A percentile compares a stretch with the other conserved stretches of the same genome.
Evolutionary conservation across 2,329 filamentous ascomycete genomes (phyloP).

Genomic region (Ambrosiella cleistominuta): DNA sequence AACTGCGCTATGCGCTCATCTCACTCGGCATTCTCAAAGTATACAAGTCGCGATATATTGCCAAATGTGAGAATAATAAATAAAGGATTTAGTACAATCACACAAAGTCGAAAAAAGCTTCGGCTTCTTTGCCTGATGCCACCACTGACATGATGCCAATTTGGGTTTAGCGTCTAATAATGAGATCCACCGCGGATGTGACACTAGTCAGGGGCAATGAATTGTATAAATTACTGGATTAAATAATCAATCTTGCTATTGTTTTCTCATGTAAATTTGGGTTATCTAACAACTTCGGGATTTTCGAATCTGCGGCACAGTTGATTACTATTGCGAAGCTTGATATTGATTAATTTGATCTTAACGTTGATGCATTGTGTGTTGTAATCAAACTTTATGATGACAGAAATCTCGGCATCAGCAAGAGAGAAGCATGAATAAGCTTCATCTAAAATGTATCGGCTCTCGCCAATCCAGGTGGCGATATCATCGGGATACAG

Average conservation of each 20-base stretch:
- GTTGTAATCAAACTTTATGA: too few relatives aligned
- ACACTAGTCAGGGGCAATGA: conserved; percentile 1
- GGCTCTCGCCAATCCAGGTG: background rate
- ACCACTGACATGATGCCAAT: background rate
- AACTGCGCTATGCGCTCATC: background rate
- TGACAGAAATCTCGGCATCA: too few relatives aligned
- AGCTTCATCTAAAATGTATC: too few relatives aligned
- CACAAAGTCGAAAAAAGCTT: background rate
- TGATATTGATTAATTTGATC: too few relatives aligned
- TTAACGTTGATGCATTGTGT: too few relatives aligned
- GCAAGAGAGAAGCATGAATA: too few relatives aligned
- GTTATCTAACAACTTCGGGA: background rate
- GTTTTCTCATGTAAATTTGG: background rate
- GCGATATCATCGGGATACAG: background rate
- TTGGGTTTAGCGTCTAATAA: background rate
- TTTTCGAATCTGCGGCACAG: too few relatives aligned
- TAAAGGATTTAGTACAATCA: too few relatives aligned
- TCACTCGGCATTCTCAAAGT: background rate
- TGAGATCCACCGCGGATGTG: background rate
- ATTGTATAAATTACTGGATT: background rate
- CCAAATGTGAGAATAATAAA: too few relatives aligned
- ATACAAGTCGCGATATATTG: too few relatives aligned
- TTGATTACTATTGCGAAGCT: too few relatives aligned
- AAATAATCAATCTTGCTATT: too few relatives aligned
- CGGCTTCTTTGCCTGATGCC: background rate